Evolutionary conservation across 75 land plant genomes (phyloP), one percentile per base, ranked within the genome.

Genomic region (Sequoia sempervirens): DNA sequence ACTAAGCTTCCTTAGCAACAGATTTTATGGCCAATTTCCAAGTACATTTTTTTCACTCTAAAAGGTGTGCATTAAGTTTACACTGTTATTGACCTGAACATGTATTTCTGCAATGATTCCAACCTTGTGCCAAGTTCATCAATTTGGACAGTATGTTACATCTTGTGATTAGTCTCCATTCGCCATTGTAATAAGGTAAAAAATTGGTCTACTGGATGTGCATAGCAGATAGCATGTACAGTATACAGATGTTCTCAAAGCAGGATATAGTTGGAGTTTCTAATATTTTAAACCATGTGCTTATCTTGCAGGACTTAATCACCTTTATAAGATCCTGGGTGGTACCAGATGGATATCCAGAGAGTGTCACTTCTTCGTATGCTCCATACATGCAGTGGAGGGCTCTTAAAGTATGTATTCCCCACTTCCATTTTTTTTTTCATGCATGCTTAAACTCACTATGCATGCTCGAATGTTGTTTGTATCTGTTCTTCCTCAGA

Each of bases 321-420:
- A 81, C 91, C n/a, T 97, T 97, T 75, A 78, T 95, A 82, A 90
- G 96, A 81, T 95, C 98, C 2, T 94, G 94, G 87, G 95, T 94
- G 15, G 95, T 96, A 0, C 99, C 99, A 12, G 98, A 98, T 81
- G 99, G 99, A 5, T 97, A 94, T 82, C 99, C 99, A 5, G 96
- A 94, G 37, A 98, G 98, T 87, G 98, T 98, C 58, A 84, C 88
- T 13, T 92, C 99, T 54, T 92, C 98, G 0, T 98, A 98, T 85
- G 92, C 95, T 10, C 99, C 99, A 20, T 98, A 98, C 84, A 98
- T 98, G 99, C 92, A 90, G 80, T 98, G 98, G 98, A 90, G 99
- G 85, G 97, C 98, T 74, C 86, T 96, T 69, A 98, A 97, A 95
- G 99, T 97, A 89, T 80, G 61, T 46, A 18, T 78, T 45, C 80